A percentile compares a stretch with the other conserved stretches of the same genome.
Evolutionary conservation across 139 green algal genomes (phyloP).

Genomic region (Chlamydomonas applanata): DNA sequence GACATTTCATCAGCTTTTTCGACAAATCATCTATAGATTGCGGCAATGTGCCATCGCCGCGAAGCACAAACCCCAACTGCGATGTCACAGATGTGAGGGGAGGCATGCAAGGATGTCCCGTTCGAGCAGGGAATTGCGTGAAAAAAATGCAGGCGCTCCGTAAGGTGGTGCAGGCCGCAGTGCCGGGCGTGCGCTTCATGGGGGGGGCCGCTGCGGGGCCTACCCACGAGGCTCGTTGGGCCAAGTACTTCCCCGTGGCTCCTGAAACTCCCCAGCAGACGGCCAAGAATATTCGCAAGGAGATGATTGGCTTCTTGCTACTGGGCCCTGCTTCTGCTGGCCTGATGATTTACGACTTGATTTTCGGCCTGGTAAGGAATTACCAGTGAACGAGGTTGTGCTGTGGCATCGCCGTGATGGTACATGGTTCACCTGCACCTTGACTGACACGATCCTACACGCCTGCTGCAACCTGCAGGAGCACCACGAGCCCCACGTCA

Average conservation of each 20-base stretch:
- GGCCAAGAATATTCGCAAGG: constrained; percentile 32
- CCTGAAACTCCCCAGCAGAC: constrained; percentile 14
- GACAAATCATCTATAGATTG: too few relatives aligned
- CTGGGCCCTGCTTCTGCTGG: constrained; percentile 25
- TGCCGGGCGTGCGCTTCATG: constrained; percentile 17
- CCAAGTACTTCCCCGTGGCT: constrained; percentile 23
- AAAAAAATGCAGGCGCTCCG: constrained; percentile 25
- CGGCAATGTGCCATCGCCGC: too few relatives aligned
- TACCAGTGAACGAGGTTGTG: too few relatives aligned
- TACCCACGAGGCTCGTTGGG: constrained; percentile 20
- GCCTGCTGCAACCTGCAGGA: constrained; percentile 4
- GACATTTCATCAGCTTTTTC: too few relatives aligned
- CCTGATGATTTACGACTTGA: constrained; percentile 37
- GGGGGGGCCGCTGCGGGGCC: neutral
- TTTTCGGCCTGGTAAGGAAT: constrained; percentile 17
- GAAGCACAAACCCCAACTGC: too few relatives aligned
- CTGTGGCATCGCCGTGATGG: too few relatives aligned
- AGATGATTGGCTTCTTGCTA: constrained; percentile 35
- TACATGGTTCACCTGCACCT: too few relatives aligned
- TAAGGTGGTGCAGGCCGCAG: neutral
- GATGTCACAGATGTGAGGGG: too few relatives aligned
- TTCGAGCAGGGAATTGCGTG: too few relatives aligned
- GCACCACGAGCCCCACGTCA: constrained; percentile 27
- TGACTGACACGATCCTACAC: too few relatives aligned
- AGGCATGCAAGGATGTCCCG: too few relatives aligned